Evolutionary conservation across 192 early-diverging fungal species (phyloP).

Genomic region (Coemansia sp.): DNA sequence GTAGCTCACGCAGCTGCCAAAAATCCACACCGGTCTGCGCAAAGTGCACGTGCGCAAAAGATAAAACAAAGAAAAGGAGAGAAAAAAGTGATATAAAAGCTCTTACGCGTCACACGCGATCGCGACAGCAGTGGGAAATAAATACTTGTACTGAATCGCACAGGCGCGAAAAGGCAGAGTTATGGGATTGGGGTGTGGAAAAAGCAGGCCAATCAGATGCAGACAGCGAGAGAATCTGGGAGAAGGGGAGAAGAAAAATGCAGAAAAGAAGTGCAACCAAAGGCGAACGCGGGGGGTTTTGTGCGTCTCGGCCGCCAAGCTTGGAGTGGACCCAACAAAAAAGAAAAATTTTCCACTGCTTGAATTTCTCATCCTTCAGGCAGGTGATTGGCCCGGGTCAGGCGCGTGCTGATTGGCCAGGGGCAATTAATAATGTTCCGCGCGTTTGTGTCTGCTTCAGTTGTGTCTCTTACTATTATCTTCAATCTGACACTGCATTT

Average conservation of each 20-base stretch:
- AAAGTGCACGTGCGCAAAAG: slow-evolving; percentile 1
- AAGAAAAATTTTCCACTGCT: background rate
- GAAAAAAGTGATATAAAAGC: background rate
- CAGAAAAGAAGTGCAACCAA: slow-evolving; percentile 5
- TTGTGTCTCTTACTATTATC: background rate
- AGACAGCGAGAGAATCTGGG: slow-evolving; percentile 7
- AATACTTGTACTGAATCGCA: background rate
- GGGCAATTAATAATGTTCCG: background rate
- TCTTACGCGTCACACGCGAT: slow-evolving; percentile 8
- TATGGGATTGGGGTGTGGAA: background rate
- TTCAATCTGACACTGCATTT: background rate
- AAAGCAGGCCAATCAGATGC: slow-evolving; percentile 10
- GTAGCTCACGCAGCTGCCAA: background rate
- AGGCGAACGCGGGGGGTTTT: background rate
- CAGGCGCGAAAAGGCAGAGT: background rate
- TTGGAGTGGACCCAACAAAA: too few relatives aligned
- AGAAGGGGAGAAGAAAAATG: background rate
- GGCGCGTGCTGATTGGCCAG: slow-evolving; percentile 24
- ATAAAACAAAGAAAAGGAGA: slow-evolving; percentile 1
- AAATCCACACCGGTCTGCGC: background rate
- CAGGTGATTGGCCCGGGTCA: slow-evolving; percentile 7
- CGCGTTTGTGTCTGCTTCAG: background rate
- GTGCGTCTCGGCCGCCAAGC: background rate
- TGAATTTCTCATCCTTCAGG: background rate
- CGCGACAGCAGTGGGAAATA: background rate